Base-by-base conservation (phyloP, 2,329 filamentous ascomycete species). In the Zymoseptoria ardabiliae region DNA sequence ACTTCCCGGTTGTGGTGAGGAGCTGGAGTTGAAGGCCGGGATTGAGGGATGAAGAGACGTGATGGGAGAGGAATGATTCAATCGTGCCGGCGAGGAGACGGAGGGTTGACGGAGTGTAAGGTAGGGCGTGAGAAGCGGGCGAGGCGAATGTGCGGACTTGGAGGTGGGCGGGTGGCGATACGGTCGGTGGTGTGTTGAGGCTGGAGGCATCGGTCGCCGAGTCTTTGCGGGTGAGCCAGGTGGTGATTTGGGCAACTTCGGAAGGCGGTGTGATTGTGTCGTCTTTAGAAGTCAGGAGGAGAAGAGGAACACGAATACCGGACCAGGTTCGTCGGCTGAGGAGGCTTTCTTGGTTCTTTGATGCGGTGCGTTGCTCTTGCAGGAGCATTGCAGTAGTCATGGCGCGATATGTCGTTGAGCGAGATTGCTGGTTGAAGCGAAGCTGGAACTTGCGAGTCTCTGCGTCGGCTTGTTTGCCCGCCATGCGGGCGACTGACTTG, bases 1-100 rank as follows among this genome's bases (percentile, higher is more conserved):
- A 97, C 76, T 97, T 97, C 2, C 92, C 92, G 66, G 91, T 89
- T 1, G 88, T 90, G 1, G 88, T 90, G 2, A 89, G 90, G 22
- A 97, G 84, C 68, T 94, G 88, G 17, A 97, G 79, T 74, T 97
- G 93, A 92, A 93, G 97, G 50, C 88, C 90, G 25, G 93, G 83
- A 1, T 86, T 89, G 13, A 97, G 82, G 7, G 20, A 23, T 1
- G 2, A 1, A 6, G 35, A 45, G 57, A 97, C 81, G 68, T 91
- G 82, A 2, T 81, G 79, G 19, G 85, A 80, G 25, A 97, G 81
- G 69, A 97, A 97, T 63, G 89, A 86, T 60, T 91, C 88, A 56
- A 97, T 86, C 0, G 95, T 80, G 0, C 91, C 91, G 1, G 90
- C 87, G 9, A 97, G 78, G 5, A 86, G 87, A 55, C 90, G 87